Conservation (phyloP, 2,329 filamentous ascomycete species). For the Colletotrichum ledebouriae region DNA sequence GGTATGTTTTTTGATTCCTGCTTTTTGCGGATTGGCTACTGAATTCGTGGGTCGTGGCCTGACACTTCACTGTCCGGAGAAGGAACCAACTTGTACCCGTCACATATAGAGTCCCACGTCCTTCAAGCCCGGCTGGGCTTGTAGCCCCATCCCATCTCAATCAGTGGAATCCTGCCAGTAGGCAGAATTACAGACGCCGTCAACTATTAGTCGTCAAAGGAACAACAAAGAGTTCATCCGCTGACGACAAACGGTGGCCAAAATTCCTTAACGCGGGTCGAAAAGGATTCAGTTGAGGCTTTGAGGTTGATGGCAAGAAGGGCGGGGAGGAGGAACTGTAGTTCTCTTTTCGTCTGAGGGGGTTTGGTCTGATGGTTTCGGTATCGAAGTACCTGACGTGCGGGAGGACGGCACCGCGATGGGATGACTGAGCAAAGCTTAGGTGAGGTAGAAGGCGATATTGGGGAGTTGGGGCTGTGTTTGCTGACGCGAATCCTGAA, state of each 20-base stretch:
- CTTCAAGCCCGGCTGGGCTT: background rate
- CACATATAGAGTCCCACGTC: background rate
- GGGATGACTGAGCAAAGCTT: background rate
- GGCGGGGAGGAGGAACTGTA: too few species aligned
- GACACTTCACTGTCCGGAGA: background rate
- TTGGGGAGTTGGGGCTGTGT: background rate
- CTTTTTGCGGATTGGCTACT: background rate
- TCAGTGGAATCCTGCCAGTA: background rate
- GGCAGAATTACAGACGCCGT: background rate
- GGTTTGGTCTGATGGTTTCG: too few species aligned
- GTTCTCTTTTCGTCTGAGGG: too few species aligned
- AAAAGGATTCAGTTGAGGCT: background rate
- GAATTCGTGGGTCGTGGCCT: too few species aligned
- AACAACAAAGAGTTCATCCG: constrained; percentile 9
- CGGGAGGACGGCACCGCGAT: background rate
- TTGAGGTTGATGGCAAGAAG: background rate
- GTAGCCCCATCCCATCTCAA: background rate
- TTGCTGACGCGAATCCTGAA: constrained; percentile 6
- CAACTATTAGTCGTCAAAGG: too few species aligned
- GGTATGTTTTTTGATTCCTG: background rate
- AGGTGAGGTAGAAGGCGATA: too few species aligned
- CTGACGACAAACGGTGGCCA: background rate
- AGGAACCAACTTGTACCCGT: background rate
- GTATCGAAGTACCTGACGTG: background rate
- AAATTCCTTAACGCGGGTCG: background rate